Conservation (phyloP, 495 filamentous ascomycete species). For the Podospora pseudoanserina region DNA sequence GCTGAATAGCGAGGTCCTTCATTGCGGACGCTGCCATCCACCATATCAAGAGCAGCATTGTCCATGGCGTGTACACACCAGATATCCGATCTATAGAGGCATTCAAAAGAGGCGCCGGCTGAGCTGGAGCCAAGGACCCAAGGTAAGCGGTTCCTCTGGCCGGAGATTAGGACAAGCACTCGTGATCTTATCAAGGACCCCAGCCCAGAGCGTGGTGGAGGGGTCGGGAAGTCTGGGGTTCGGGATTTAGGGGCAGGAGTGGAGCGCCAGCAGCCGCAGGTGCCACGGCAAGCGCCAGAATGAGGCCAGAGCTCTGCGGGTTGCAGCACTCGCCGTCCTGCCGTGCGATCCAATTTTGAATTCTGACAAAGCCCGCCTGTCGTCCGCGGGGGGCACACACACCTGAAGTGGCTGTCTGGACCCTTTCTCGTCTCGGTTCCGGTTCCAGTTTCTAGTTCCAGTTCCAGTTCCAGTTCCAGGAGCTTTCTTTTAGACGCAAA, state of each 20-base stretch:
- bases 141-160: background rate
- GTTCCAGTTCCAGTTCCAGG: background rate
- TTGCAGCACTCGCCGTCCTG: background rate
- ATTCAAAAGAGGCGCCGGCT: background rate
- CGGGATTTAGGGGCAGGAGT: conserved; percentile 10
- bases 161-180: conserved; percentile 15
- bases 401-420: conserved; percentile 13
- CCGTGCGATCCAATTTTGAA: conserved; percentile 5
- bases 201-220: background rate
- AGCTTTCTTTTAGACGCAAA: conserved; percentile 11
- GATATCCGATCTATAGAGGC: background rate
- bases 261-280: background rate
- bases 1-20: background rate
- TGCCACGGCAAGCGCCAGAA: conserved; percentile 14
- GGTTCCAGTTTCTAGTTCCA: background rate
- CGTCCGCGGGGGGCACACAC: background rate
- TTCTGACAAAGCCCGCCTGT: conserved; percentile 1
- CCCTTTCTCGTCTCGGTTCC: conserved; percentile 18
- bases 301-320: conserved; percentile 16
- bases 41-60: background rate
- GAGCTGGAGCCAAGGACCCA: background rate
- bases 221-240: conserved; percentile 9
- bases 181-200: background rate
- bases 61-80: background rate
- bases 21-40: background rate